Conservation (phyloP, 2,329 filamentous ascomycete species). For the Alternaria angustiovoidea region DNA sequence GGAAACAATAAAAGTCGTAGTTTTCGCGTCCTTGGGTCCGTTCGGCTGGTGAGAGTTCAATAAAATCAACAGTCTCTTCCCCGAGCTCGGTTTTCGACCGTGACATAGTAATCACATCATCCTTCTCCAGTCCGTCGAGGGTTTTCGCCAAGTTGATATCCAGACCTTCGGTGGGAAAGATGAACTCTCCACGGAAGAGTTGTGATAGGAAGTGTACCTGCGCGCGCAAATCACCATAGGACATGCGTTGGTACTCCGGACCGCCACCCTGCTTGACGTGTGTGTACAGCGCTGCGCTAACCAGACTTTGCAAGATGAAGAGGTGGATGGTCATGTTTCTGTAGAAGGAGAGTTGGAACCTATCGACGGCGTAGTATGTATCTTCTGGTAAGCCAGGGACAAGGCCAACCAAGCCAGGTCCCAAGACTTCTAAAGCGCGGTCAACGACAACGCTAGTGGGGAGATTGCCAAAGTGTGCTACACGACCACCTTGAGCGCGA, state of each 20-base stretch:
- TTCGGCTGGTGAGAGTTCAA: conserved; percentile 81
- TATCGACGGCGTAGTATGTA: conserved; percentile 93
- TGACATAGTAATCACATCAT: conserved; percentile 76
- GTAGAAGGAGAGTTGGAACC: conserved; percentile 96
- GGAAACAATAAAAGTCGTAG: conserved; percentile 98
- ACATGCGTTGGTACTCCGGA: conserved; percentile 78
- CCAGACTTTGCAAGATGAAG: conserved; percentile 91
- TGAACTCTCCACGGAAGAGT: conserved; percentile 95
- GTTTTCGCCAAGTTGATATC: conserved; percentile 82
- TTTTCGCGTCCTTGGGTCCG: conserved; percentile 85
- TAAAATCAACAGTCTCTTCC: conserved; percentile 62
- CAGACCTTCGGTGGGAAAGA: conserved; percentile 89
- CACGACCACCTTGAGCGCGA: conserved; percentile 83
- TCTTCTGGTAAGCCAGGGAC: conserved; percentile 83
- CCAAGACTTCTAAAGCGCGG: conserved; percentile 88
- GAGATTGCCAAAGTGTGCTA: conserved; percentile 88
- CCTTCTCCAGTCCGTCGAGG: conserved; percentile 76
- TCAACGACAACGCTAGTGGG: conserved; percentile 85
- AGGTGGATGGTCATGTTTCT: conserved; percentile 99
- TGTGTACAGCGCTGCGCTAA: conserved; percentile 90
- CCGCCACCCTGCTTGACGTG: conserved; percentile 91
- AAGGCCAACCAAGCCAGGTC: conserved; percentile 84
- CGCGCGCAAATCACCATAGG: conserved; percentile 73
- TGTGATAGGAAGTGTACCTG: conserved; percentile 90
- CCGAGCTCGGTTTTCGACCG: conserved; percentile 51